Percentiles rank a stretch among this genome's conserved stretches.
Evolutionary conservation across 2,329 filamentous ascomycete genomes (phyloP).

Genomic region (Fusarium oligoseptatum): DNA sequence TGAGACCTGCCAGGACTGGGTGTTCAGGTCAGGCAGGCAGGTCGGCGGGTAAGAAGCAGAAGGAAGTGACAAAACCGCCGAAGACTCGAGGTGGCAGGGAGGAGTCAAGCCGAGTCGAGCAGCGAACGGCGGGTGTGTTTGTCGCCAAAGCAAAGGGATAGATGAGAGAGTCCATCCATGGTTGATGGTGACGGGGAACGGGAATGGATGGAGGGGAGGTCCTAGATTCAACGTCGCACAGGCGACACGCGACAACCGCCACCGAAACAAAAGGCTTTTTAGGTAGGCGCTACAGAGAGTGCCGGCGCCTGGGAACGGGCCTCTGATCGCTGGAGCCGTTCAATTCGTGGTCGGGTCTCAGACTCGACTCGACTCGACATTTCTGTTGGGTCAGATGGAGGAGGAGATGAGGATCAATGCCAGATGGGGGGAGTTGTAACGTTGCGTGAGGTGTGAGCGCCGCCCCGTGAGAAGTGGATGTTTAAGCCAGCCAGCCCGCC

Average conservation of each 20-base stretch:
- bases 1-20: conserved; percentile 36
- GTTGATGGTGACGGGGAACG: too few relatives aligned
- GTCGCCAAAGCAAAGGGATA: conserved; percentile 2
- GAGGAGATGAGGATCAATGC: conserved; percentile 31
- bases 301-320: conserved; percentile 9
- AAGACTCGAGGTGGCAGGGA: conserved; percentile 34
- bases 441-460: conserved; percentile 41
- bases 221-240: conserved; percentile 44
- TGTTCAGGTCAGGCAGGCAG: conserved; percentile 11
- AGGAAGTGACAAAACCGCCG: conserved; percentile 20
- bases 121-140: conserved; percentile 14
- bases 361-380: neutral
- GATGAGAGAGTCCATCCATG: neutral
- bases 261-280: conserved; percentile 17
- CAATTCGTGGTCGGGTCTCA: conserved; percentile 9
- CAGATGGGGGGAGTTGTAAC: conserved; percentile 39
- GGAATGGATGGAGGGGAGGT: neutral
- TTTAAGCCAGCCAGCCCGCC: neutral
- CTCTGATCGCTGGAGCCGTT: conserved; percentile 16
- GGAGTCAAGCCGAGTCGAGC: conserved; percentile 17
- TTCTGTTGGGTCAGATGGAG: conserved; percentile 32
- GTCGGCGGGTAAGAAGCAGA: conserved; percentile 9
- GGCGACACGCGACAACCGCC: conserved; percentile 40
- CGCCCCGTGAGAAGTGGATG: conserved; percentile 33
- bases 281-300: conserved; percentile 24